phyloP scores from a whole-genome alignment of 2,329 filamentous ascomycete species.

The Tothia fuscella region DNA sequence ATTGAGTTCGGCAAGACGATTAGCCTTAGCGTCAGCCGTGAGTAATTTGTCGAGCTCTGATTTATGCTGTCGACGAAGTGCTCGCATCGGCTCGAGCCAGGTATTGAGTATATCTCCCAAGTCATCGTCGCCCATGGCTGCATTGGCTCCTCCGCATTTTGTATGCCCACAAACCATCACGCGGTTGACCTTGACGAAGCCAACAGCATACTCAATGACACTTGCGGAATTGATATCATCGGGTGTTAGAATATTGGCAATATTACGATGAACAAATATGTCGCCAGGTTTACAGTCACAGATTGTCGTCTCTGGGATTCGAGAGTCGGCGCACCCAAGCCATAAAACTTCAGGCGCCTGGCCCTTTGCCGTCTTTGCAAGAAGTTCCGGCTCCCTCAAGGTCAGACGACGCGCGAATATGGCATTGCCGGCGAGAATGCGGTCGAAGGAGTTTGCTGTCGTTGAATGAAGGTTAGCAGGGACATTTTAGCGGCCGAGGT shows the following conservation, averaged over 20 bases:
- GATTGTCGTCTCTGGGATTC: constrained; percentile 72
- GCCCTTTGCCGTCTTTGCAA: constrained; percentile 53
- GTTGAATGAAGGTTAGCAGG: too few relatives aligned
- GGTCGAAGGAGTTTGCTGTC: constrained; percentile 47
- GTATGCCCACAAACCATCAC: constrained; percentile 52
- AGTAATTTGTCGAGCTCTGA: constrained; percentile 35
- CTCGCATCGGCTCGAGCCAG: constrained; percentile 47
- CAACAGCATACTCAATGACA: constrained; percentile 71
- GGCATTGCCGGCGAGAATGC: constrained; percentile 55
- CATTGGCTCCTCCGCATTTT: constrained; percentile 46
- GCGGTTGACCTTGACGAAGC: constrained; percentile 54
- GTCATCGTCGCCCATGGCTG: constrained; percentile 42
- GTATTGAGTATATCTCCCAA: constrained; percentile 46
- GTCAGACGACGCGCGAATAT: constrained; percentile 56
- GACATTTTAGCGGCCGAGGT: too few relatives aligned
- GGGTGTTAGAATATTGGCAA: constrained; percentile 68
- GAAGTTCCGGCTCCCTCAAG: constrained; percentile 57
- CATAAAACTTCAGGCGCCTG: constrained; percentile 61
- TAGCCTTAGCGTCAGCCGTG: constrained; percentile 36
- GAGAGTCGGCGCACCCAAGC: constrained; percentile 80
- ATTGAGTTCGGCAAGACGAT: constrained; percentile 64
- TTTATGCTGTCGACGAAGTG: constrained; percentile 42
- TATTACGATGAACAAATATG: constrained; percentile 83
- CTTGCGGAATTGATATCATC: constrained; percentile 63
- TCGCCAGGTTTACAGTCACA: constrained; percentile 69